Base-by-base conservation (phyloP, 441 rosid genomes). In the Aquilaria agallochum region DNA sequence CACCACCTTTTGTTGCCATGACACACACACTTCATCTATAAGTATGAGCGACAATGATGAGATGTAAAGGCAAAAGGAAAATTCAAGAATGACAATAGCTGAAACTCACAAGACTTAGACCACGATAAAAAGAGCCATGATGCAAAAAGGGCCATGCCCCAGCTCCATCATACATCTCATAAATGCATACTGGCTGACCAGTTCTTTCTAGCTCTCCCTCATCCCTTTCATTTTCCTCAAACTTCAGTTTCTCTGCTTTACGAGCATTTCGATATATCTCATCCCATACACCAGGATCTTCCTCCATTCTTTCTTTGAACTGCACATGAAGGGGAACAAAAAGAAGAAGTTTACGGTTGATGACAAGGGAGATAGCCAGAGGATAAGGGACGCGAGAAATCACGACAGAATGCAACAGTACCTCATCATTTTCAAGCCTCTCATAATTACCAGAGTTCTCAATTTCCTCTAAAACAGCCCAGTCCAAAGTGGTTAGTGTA, bases 81-180 rank as follows among this genome's bases (percentile, higher is more conserved):
- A 36, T 36, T 36, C 42, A 36, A 36, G 42, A 36, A 36, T 36
- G 42, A 36, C 7, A 58, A 12, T 11, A 71, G 61, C 66, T 67
- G 68, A 65, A 72, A 79, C 90, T 88, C 80, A 95, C 99, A 77
- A 95, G 90, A 73, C 95, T 87, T 82, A 95, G 75, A 31, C 99
- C 99, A 59, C 98, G 95, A 65, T 95, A 90, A 60, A 95, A 68
- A 53, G 98, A 95, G 59, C 98, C 97, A 73, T 95, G 98, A 69
- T 95, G 99, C 82, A 95, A 75, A 81, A 95, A 89, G n/a, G 93
- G 86, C 99, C 96, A 95, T 12, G 96, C 87, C 72, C 99, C 99
- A 74, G 90, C 74, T 67, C 97, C 98, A 68, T 78, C 53, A 36
- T 90, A 95, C 64, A 95, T 84, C 83, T 95, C 98, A 70, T 95